Percentiles rank a stretch among this genome's conserved stretches.
These are phyloP conservation scores for Picea abies DNA, from an alignment of 83 land plant species.

Conservation along the genomic window DNA sequence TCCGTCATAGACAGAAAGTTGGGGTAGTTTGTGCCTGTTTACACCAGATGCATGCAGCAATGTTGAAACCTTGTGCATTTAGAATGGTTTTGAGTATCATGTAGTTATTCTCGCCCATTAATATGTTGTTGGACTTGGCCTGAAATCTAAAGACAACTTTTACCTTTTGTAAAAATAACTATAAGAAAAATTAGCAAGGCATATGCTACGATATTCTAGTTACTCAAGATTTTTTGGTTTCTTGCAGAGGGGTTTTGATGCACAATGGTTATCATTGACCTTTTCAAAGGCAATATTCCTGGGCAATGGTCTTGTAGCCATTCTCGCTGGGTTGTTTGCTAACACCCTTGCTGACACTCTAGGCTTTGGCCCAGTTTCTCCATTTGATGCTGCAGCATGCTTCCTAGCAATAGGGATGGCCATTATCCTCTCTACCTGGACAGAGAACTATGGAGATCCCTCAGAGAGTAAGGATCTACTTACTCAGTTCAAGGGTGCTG, in stretches of 20 bases:
- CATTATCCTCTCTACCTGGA: conserved; percentile 81
- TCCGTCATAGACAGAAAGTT: not conserved
- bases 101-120: not conserved
- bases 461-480: conserved; percentile 83
- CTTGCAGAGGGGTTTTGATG: conserved; percentile 92
- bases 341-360: conserved; percentile 81
- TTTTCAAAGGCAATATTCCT: conserved; percentile 96
- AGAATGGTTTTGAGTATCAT: not conserved
- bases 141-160: not conserved
- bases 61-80: not conserved
- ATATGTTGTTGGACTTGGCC: not conserved
- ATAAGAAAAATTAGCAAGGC: not conserved
- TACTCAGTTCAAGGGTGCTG: conserved; percentile 86
- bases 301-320: conserved; percentile 95
- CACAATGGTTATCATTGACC: conserved; percentile 94
- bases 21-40: not conserved
- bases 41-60: not conserved
- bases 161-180: not conserved
- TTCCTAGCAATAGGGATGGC: conserved; percentile 94
- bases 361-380: conserved; percentile 89
- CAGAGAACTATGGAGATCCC: conserved; percentile 95
- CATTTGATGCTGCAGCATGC: conserved; percentile 94
- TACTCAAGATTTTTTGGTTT: conserved; percentile 4
- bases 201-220: not conserved
- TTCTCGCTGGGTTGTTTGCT: conserved; percentile 85